These are phyloP conservation scores for Dendrobium huoshanense DNA, from an alignment of 106 monocot species.

Conservation along the genomic window DNA sequence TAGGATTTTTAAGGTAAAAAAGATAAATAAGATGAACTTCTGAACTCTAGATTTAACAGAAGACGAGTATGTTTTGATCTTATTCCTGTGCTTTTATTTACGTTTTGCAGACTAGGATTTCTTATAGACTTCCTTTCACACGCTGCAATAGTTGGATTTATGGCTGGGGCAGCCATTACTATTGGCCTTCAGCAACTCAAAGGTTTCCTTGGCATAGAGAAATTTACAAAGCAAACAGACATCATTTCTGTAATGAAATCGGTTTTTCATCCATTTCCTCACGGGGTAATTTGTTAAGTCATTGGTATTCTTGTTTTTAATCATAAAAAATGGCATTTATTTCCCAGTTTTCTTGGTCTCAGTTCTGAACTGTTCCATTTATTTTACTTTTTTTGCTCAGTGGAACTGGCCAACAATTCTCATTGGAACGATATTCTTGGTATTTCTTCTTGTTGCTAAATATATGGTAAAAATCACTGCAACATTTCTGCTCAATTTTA, in stretches of 20 bases:
- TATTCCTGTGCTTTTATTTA: neutral
- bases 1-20: conserved; percentile 37
- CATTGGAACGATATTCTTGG: conserved; percentile 47
- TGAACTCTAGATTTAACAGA: neutral
- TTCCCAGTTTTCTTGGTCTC: neutral
- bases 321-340: neutral
- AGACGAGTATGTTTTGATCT: neutral
- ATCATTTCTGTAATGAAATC: conserved; percentile 51
- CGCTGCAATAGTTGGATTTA: conserved; percentile 66
- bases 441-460: conserved; percentile 60
- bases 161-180: conserved; percentile 63
- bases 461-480: conserved; percentile 47
- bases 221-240: conserved; percentile 43
- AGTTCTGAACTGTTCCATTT: neutral
- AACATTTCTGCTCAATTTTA: neutral
- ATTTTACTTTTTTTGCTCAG: conserved; percentile 23
- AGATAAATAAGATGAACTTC: neutral
- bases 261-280: conserved; percentile 27
- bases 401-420: conserved; percentile 82
- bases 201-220: conserved; percentile 46
- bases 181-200: conserved; percentile 72
- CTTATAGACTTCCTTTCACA: conserved; percentile 67
- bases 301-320: conserved; percentile 2
- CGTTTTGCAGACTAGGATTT: conserved; percentile 47
- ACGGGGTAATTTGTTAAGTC: conserved; percentile 27